Evolutionary conservation across 257 asterid genomes (phyloP).

Genomic region (Marsdenia floribunda): DNA sequence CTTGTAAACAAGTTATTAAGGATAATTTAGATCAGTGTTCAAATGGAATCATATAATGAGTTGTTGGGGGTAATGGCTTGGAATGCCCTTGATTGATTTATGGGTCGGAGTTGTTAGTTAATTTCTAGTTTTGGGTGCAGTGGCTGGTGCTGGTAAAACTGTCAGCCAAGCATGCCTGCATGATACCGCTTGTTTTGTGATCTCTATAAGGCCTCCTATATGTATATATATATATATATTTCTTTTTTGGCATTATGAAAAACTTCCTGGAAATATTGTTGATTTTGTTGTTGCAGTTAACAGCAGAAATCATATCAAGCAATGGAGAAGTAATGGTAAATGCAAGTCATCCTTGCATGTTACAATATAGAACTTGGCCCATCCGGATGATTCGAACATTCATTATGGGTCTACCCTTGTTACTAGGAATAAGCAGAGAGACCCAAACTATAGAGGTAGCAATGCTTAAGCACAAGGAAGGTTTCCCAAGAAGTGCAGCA

Average conservation of each 20-base stretch:
- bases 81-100: too few relatives aligned
- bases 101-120: too few relatives aligned
- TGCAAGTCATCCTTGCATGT: conserved; percentile 72
- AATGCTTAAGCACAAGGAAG: conserved; percentile 58
- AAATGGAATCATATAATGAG: too few relatives aligned
- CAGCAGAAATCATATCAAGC: conserved; percentile 47
- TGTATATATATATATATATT: too few relatives aligned
- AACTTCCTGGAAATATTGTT: neutral
- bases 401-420: conserved; percentile 51
- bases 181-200: neutral
- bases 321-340: conserved; percentile 37
- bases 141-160: too few relatives aligned
- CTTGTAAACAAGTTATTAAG: too few relatives aligned
- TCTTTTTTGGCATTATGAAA: neutral
- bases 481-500: conserved; percentile 37
- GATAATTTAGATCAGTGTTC: too few relatives aligned
- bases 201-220: too few relatives aligned
- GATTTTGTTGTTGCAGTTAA: conserved; percentile 32
- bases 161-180: neutral
- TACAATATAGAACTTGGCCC: conserved; percentile 66
- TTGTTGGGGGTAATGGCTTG: too few relatives aligned
- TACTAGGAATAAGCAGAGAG: conserved; percentile 52
- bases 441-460: conserved; percentile 49
- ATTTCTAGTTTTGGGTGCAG: too few relatives aligned
- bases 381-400: conserved; percentile 51